phyloP scores from a whole-genome alignment of 2,329 filamentous ascomycete genomes.

The Pseudogymnoascus sp. region DNA sequence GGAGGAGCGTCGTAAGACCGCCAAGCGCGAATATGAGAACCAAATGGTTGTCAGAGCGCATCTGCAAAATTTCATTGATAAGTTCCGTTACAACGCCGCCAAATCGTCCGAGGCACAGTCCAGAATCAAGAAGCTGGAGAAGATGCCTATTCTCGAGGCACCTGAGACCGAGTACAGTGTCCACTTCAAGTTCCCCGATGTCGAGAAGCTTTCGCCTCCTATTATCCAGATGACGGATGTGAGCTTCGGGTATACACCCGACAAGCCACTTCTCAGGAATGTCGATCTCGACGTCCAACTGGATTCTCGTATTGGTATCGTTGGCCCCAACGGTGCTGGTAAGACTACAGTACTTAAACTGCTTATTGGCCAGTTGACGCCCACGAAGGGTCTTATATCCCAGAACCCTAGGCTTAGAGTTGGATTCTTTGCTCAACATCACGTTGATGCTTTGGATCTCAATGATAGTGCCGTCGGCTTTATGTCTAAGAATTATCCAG shows the following conservation, averaged over 20 bases:
- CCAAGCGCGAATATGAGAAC: slow-evolving; percentile 96
- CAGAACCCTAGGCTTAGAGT: slow-evolving; percentile 82
- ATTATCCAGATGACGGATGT: slow-evolving; percentile 97
- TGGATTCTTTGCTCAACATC: slow-evolving; percentile 97
- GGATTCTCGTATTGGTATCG: slow-evolving; percentile 95
- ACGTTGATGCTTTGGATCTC: slow-evolving; percentile 91
- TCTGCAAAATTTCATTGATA: slow-evolving; percentile 97
- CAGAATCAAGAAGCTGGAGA: slow-evolving; percentile 97
- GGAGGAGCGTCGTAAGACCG: slow-evolving; percentile 93
- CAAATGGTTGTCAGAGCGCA: slow-evolving; percentile 93
- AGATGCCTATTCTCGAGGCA: slow-evolving; percentile 84
- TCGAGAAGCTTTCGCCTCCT: slow-evolving; percentile 93
- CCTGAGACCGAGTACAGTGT: slow-evolving; percentile 94
- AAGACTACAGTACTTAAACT: slow-evolving; percentile 98
- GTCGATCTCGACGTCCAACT: slow-evolving; percentile 96
- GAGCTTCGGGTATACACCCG: slow-evolving; percentile 76
- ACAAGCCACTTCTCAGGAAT: slow-evolving; percentile 72
- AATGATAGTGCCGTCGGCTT: slow-evolving; percentile 85
- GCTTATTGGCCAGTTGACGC: slow-evolving; percentile 77
- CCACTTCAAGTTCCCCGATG: slow-evolving; percentile 93
- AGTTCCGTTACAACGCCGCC: slow-evolving; percentile 98
- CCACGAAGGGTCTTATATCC: slow-evolving; percentile 74
- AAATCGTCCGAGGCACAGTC: slow-evolving; percentile 98
- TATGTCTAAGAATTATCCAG: slow-evolving; percentile 89
- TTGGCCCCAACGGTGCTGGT: slow-evolving; percentile 97